Conservation (phyloP, 2,329 filamentous ascomycete genomes). For the Pseudogymnoascus verrucosus region DNA sequence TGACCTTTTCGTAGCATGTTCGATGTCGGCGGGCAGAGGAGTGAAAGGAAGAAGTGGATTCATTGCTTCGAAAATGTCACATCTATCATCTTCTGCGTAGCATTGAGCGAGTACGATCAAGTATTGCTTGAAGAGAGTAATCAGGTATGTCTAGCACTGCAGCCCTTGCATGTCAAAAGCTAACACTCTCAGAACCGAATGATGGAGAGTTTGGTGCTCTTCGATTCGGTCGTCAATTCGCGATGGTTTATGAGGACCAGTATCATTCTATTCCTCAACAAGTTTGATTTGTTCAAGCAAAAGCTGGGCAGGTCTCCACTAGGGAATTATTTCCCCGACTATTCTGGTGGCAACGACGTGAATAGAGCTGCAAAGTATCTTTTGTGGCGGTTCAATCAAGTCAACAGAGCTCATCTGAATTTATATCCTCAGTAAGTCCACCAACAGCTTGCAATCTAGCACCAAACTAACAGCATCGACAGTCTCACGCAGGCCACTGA, state of each 20-base stretch:
- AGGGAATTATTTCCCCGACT: conserved; percentile 94
- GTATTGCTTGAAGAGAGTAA: conserved; percentile 94
- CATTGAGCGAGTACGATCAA: conserved; percentile 96
- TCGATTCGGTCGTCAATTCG: conserved; percentile 97
- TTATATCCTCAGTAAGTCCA: conserved; percentile 87
- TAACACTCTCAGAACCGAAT: conserved; percentile 71
- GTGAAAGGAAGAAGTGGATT: conserved; percentile 99
- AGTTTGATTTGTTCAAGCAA: conserved; percentile 95
- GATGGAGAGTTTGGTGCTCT: conserved; percentile 96
- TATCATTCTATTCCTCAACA: conserved; percentile 98
- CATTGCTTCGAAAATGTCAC: conserved; percentile 99
- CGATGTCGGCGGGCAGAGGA: conserved; percentile 92
- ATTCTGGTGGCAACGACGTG: conserved; percentile 94
- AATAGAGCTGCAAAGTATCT: conserved; percentile 97
- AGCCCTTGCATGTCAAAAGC: background rate
- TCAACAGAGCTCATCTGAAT: conserved; percentile 92
- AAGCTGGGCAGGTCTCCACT: conserved; percentile 85
- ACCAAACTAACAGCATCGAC: conserved; percentile 31
- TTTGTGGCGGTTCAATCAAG: conserved; percentile 97
- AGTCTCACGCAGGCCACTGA: conserved; percentile 98
- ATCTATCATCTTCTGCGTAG: conserved; percentile 98
- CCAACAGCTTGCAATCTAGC: conserved; percentile 10
- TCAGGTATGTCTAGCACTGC: conserved; percentile 54
- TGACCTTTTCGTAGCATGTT: conserved; percentile 68
- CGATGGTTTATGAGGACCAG: conserved; percentile 98